Evolutionary conservation across 306 rosid genomes (phyloP).

Genomic region (Quercus dentata): DNA sequence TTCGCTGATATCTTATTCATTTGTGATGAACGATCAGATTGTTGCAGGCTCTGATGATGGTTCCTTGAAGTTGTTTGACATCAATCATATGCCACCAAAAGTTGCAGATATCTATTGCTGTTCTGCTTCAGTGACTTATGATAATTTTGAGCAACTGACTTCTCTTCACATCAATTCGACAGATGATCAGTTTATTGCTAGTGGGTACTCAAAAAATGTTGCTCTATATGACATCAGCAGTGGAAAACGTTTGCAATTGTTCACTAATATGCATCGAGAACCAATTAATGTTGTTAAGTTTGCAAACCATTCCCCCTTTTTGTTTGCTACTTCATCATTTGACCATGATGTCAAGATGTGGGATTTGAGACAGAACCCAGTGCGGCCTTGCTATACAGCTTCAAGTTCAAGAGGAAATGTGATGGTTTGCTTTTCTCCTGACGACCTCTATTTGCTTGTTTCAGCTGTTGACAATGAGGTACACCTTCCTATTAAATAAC

Average conservation of each 20-base stretch:
- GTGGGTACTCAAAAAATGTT: slow-evolving; percentile 83
- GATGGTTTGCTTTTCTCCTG: slow-evolving; percentile 95
- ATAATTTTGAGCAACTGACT: slow-evolving; percentile 75
- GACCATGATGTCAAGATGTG: slow-evolving; percentile 84
- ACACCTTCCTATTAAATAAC: not conserved
- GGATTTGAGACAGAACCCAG: slow-evolving; percentile 87
- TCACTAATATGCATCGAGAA: slow-evolving; percentile 73
- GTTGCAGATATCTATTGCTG: slow-evolving; percentile 34
- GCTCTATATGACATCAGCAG: slow-evolving; percentile 72
- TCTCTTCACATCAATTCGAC: slow-evolving; percentile 77
- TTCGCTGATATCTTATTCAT: slow-evolving; percentile 2
- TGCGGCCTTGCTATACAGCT: slow-evolving; percentile 64
- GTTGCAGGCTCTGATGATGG: slow-evolving; percentile 91
- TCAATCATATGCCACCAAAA: slow-evolving; percentile 40
- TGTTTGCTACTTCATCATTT: slow-evolving; percentile 81
- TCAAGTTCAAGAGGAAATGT: slow-evolving; percentile 80
- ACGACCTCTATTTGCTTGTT: slow-evolving; percentile 75
- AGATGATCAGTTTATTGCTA: slow-evolving; percentile 75
- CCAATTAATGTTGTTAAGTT: slow-evolving; percentile 80
- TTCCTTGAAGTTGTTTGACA: slow-evolving; percentile 66
- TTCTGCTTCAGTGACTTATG: slow-evolving; percentile 50
- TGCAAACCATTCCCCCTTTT: slow-evolving; percentile 77
- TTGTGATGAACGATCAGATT: slow-evolving; percentile 48
- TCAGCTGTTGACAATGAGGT: slow-evolving; percentile 93
- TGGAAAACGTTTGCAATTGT: slow-evolving; percentile 66